Percentiles rank a stretch among this genome's conserved stretches.
Conservation (phyloP, 345 rosid species). For the Cardamine occulta region DNA sequence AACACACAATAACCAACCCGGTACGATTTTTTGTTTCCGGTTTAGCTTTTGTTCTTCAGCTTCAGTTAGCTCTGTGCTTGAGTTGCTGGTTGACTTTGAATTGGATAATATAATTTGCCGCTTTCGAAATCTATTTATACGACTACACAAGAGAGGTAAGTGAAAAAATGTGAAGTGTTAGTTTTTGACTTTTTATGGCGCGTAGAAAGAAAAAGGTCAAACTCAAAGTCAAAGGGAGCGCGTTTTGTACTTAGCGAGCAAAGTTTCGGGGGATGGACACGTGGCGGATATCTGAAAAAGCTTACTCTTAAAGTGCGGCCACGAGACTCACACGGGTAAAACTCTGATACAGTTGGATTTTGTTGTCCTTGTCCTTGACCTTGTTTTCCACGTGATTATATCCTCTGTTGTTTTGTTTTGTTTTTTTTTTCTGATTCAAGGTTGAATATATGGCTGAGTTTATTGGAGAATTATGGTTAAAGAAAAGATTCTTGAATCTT, state of each 20-base stretch:
- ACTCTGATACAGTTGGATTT: neutral
- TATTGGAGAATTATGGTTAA: neutral
- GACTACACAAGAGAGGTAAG: neutral
- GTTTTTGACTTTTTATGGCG: constrained; percentile 38
- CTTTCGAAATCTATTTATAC: constrained; percentile 18
- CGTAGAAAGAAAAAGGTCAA: constrained; percentile 25
- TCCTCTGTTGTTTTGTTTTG: neutral
- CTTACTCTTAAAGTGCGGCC: constrained; percentile 26
- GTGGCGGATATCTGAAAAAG: constrained; percentile 8
- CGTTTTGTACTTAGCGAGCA: constrained; percentile 5
- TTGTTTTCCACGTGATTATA: constrained; percentile 39
- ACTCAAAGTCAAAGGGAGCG: constrained; percentile 24
- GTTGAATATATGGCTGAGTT: constrained; percentile 13
- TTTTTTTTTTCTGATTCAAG: neutral
- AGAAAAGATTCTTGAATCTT: neutral
- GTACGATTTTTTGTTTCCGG: neutral
- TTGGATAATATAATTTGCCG: constrained; percentile 19
- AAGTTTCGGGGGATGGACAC: constrained; percentile 18
- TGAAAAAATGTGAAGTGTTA: constrained; percentile 22
- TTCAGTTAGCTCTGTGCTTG: neutral
- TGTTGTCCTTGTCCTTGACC: constrained; percentile 22
- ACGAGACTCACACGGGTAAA: constrained; percentile 3
- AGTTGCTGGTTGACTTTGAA: neutral
- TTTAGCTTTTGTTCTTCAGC: neutral
- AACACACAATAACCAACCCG: neutral